Conservation (phyloP, 1,284 basidiomycete genomes). For the Trichosporon asahii region DNA sequence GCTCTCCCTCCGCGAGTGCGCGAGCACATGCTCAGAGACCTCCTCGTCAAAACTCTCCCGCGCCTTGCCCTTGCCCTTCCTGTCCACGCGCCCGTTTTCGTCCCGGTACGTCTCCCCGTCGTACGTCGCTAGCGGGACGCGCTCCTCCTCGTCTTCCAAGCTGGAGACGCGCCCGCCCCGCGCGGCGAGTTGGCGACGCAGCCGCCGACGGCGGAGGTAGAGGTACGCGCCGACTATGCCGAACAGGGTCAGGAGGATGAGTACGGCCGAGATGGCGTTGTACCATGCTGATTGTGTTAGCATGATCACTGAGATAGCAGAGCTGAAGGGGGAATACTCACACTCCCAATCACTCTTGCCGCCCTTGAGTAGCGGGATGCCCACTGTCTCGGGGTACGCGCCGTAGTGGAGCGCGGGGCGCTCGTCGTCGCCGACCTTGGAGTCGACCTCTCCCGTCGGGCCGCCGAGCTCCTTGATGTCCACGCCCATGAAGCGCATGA, state of each 20-base stretch:
- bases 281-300: conserved; percentile 68
- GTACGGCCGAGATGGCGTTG: conserved; percentile 80
- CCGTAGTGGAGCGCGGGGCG: conserved; percentile 39
- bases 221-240: conserved; percentile 60
- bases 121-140: conserved; percentile 57
- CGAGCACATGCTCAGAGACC: conserved; percentile 6
- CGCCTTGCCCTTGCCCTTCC: conserved; percentile 32
- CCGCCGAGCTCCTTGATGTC: conserved; percentile 77
- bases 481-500: conserved; percentile 88
- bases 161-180: conserved; percentile 11
- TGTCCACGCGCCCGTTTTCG: conserved; percentile 15
- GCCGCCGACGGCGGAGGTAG: conserved; percentile 38
- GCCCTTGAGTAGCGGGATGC: conserved; percentile 62
- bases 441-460: conserved; percentile 59
- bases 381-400: conserved; percentile 31
- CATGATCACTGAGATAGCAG: too few species aligned
- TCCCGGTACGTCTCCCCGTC: conserved; percentile 47
- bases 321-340: background rate
- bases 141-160: conserved; percentile 54
- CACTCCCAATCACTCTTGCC: conserved; percentile 77
- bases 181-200: conserved; percentile 26
- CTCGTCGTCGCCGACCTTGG: conserved; percentile 43
- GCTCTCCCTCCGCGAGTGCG: conserved; percentile 23
- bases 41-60: conserved; percentile 16
- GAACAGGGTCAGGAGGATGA: conserved; percentile 72